Conservation (phyloP, 345 rosid genomes). For the Alliaria petiolata region DNA sequence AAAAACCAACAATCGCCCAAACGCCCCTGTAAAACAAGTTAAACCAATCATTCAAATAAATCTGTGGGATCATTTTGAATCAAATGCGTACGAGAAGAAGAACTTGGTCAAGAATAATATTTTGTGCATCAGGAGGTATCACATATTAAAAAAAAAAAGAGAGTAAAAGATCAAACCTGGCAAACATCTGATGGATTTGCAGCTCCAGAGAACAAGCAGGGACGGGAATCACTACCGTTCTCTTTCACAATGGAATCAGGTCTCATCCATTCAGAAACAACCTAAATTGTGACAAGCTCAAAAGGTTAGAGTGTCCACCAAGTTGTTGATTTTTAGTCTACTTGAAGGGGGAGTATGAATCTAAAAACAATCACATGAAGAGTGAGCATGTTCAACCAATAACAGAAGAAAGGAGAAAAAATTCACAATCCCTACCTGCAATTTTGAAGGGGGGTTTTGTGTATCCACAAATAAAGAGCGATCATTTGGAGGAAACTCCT, state of each 20-base stretch:
- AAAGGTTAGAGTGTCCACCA: too few species aligned
- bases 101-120: background rate
- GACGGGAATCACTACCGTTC: constrained; percentile 48
- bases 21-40: constrained; percentile 65
- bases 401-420: constrained; percentile 3
- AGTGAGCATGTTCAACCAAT: constrained; percentile 1
- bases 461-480: constrained; percentile 87
- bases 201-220: constrained; percentile 89
- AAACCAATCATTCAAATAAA: constrained; percentile 4
- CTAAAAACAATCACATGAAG: background rate
- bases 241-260: constrained; percentile 81
- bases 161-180: constrained; percentile 60
- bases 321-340: too few species aligned
- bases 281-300: constrained; percentile 42
- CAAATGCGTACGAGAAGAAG: constrained; percentile 5
- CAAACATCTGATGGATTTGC: constrained; percentile 99
- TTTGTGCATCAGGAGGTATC: constrained; percentile 6
- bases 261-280: constrained; percentile 98
- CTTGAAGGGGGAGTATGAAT: background rate
- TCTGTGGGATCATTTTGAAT: background rate
- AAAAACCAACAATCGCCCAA: constrained; percentile 99
- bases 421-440: constrained; percentile 60
- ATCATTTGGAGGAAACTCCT: constrained; percentile 96
- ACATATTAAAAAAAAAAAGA: background rate
- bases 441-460: constrained; percentile 71